Base-by-base conservation (phyloP, 352 stramenopile species). In the Phytophthora hybrid region DNA sequence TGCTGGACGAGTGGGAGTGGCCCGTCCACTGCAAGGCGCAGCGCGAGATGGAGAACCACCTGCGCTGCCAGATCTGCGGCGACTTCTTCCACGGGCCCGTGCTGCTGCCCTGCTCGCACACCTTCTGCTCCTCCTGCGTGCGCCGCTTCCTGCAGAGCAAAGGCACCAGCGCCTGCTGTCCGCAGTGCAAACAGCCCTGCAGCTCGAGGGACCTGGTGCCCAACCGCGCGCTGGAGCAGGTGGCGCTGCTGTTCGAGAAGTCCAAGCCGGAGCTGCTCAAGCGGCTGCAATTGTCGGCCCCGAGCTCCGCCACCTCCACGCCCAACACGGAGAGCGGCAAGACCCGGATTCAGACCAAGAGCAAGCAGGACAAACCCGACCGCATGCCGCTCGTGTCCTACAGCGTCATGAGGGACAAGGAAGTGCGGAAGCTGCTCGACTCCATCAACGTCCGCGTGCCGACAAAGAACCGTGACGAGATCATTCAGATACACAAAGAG, bases 401-500 rank as follows among this genome's bases (percentile, higher is more conserved):
- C 78, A 94, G 75, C 66, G 78, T 95, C 64, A 95, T 96, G 89
- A 87, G 92, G 41, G 89, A 96, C 64, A 95, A 94, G 67, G 87
- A 95, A 69, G 83, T 89, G 56, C 61, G 73, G 63, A 93, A 95
- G 73, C 73, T 95, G 19, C 73, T 96, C 26, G 87, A 94, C 63
- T 64, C 67, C 14, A 94, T 92, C 55, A 85, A 83, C 54, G 82
- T 96, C 32, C 79, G 81, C 29, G 67, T 85, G 10, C 65, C 70
- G 6, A 82, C 89, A 23, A 93, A 91, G 66, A 90, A 89, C 64
- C 78, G 87, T 32, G 88, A 95, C n/a, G 87, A 93, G 47, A 94
- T 95, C 70, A 93, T 96, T 69, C 85, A 93, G 65, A 92, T 93
- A 59, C 89, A 96, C 79, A 96, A 96, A 82, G 89, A 96, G 83